Conservation (phyloP, 192 early-diverging fungal species). For the Powellomyces hirtus region DNA sequence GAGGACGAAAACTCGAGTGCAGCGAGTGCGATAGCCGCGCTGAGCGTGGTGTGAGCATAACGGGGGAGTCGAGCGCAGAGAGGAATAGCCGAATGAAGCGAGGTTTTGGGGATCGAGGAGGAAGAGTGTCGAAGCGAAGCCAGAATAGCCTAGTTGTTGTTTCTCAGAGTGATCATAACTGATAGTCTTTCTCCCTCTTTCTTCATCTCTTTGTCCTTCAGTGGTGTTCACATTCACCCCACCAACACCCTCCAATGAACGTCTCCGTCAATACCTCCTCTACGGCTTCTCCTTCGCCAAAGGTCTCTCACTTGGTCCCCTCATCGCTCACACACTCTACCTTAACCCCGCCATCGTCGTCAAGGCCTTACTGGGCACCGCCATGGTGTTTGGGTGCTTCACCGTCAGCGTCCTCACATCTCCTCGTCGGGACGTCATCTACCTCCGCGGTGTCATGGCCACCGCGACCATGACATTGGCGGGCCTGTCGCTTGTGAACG, state of each 20-base stretch:
- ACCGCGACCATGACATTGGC: slow-evolving; percentile 32
- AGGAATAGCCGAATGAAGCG: too few relatives aligned
- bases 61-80: too few relatives aligned
- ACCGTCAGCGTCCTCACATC: slow-evolving; percentile 37
- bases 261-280: slow-evolving; percentile 5
- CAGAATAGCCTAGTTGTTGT: neutral
- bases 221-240: slow-evolving; percentile 17
- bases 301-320: slow-evolving; percentile 29
- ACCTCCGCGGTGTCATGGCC: slow-evolving; percentile 30
- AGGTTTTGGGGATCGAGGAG: too few relatives aligned
- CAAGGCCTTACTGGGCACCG: slow-evolving; percentile 38
- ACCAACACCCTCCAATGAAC: slow-evolving; percentile 6
- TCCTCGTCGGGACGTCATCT: slow-evolving; percentile 30
- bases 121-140: too few relatives aligned
- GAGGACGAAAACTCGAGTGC: too few relatives aligned
- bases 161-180: neutral
- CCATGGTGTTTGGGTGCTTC: slow-evolving; percentile 50
- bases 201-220: neutral
- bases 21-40: too few relatives aligned
- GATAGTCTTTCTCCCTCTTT: neutral
- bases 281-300: slow-evolving; percentile 30
- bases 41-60: too few relatives aligned
- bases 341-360: slow-evolving; percentile 31
- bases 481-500: slow-evolving; percentile 41
- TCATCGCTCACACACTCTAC: slow-evolving; percentile 16